Base-by-base conservation (phyloP, 495 filamentous ascomycete species). In the Monascus purpureus region DNA sequence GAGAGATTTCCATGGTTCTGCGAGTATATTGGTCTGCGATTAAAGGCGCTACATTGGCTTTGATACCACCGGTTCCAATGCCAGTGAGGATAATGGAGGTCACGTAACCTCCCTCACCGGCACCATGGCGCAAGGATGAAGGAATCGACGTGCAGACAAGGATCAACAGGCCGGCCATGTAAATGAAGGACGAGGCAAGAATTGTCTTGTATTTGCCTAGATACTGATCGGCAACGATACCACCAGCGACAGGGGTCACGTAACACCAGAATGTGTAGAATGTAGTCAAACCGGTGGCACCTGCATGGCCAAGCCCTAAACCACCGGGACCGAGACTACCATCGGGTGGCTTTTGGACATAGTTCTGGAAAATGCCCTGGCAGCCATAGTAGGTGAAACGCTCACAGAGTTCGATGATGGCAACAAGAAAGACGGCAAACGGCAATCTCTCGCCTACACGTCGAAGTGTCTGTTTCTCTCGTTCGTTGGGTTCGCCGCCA, bases 101-200 rank as follows among this genome's bases (percentile, higher is more conserved):
- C n/a, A n/a, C n/a, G n/a, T n/a, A n/a, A n/a, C n/a, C n/a, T n/a
- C n/a, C n/a, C n/a, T n/a, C n/a, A n/a, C n/a, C n/a, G n/a, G n/a
- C n/a, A n/a, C n/a, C n/a, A n/a, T n/a, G n/a, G n/a, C n/a, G n/a
- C n/a, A n/a, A n/a, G n/a, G n/a, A n/a, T 0, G 52, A 40, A 0
- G 80, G 77, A 9, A 76, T 57, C 0, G 74, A 67, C 0, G 75
- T 73, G 18, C 71, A 52, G 35, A 75, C 58, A 12, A 82, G 59
- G 25, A 83, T 63, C 18, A 71, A 51, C 37, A 80, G 76, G 4
- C 77, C 79, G 25, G 79, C 25, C 22, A 77, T 63, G 18, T 70
- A 68, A 37, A 79, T 46, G 4, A 41, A 52, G 32, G 75, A 54
- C 1, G 75, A 61, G 2, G 57, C 43, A 23, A 61, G 53, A 37